Evolutionary conservation across 2,329 filamentous ascomycete species (phyloP), one percentile per base, ranked within the genome.

Genomic region (Lasiodiplodia sp.): DNA sequence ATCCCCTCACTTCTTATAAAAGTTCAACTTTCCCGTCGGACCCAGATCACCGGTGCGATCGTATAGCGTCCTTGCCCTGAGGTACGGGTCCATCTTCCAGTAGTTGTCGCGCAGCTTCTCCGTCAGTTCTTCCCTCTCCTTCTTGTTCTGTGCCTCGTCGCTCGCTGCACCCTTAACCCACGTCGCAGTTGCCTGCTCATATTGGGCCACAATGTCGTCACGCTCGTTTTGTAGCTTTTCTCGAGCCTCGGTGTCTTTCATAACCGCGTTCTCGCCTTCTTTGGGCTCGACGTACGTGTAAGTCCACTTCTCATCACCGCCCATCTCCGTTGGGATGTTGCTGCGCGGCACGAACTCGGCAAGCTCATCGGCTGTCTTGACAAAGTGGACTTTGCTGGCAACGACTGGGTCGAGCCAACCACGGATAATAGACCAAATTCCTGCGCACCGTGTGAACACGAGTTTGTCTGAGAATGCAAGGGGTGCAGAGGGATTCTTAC

Each of bases 391-490:
- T 81, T 99, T 99, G 76, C 88, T 87, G 28, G 96, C 96, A 34
- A 99, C 95, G 3, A 99, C 95, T 2, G 96, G 96, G 78, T 99
- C 96, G 47, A 99, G 88, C 96, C 96, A 99, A 73, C 94, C 94
- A 72, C 89, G 90, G 77, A 99, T 97, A 72, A 99, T 92, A 78
- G 89, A 94, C 96, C 95, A 98, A 72, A 98, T 92, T n/a, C 92
- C 92, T 92, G 69, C 52, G n/a, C 25, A 47, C 37, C 70, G 52
- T 18, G 10, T 47, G 60, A 56, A 21, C 14, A 16, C 28, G 5
- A 12, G 25, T 2, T 7, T 11, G 23, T 16, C 10, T n/a, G 14
- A 28, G 34, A 11, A 14, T n/a, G 21, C 10, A 10, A 16, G 38
- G 6, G 7, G n/a, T 21, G 28, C 40, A 7, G 8, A 28, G 21